Conservation (phyloP, 202 grass and related monocot species). For the Zizania palustris region DNA sequence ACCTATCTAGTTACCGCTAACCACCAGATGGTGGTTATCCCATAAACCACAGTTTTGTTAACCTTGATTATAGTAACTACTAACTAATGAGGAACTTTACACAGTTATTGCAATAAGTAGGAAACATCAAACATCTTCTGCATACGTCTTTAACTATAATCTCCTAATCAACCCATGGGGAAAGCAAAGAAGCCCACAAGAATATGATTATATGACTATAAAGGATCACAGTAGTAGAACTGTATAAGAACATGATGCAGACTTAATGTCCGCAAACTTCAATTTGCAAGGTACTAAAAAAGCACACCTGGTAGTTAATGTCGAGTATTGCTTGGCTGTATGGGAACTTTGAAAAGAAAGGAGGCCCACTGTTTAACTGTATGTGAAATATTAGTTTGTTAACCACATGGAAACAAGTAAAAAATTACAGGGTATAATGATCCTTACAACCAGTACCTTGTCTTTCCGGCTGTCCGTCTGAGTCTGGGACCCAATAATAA, state of each 20-base stretch:
- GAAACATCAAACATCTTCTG: constrained; percentile 14
- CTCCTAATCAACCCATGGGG: not conserved
- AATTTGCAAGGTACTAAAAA: constrained; percentile 38
- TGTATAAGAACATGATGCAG: constrained; percentile 5
- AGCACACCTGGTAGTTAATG: constrained; percentile 75
- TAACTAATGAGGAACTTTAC: not conserved
- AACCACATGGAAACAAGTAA: constrained; percentile 20
- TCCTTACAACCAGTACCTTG: constrained; percentile 59
- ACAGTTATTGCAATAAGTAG: constrained; percentile 2
- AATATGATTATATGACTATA: not conserved
- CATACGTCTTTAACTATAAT: not conserved
- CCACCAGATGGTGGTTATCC: too few relatives aligned
- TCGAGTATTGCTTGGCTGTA: constrained; percentile 88
- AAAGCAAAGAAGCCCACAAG: not conserved
- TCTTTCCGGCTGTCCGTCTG: constrained; percentile 81
- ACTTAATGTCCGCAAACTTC: constrained; percentile 28
- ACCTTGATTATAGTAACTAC: not conserved
- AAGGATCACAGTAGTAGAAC: constrained; percentile 20
- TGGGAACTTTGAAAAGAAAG: constrained; percentile 88
- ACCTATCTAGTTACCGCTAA: too few relatives aligned
- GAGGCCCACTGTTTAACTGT: constrained; percentile 73
- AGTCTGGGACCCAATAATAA: constrained; percentile 86
- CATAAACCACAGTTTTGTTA: too few relatives aligned
- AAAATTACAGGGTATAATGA: constrained; percentile 4
- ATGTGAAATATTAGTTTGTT: constrained; percentile 40